A percentile compares a stretch with the other conserved stretches of the same genome.
These are phyloP conservation scores for Candida xyloterini DNA, from an alignment of 805 yeast genomes.

Conservation along the genomic window DNA sequence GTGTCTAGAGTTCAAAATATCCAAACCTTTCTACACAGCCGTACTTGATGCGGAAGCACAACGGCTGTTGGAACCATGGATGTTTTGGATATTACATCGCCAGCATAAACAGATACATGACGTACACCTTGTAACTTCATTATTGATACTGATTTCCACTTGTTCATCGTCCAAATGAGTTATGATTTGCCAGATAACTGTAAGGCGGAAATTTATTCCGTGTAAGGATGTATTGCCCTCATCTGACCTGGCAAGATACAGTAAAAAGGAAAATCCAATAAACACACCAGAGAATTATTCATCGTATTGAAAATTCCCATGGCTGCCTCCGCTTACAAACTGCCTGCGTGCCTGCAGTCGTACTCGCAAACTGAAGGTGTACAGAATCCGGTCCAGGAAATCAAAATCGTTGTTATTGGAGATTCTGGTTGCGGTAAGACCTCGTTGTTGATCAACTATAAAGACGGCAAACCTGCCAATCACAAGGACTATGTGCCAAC, in stretches of 20 bases:
- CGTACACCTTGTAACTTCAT: no score
- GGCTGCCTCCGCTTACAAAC: slow-evolving; percentile 15
- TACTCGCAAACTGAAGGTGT: slow-evolving; percentile 8
- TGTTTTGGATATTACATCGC: no score
- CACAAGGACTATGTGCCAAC: slow-evolving; percentile 64
- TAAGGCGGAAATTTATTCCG: background rate
- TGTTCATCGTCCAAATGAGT: no score
- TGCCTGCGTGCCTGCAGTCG: slow-evolving; percentile 12
- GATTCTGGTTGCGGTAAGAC: slow-evolving; percentile 94
- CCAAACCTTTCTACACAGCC: background rate
- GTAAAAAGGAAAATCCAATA: slow-evolving; percentile 2
- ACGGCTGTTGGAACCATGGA: no score
- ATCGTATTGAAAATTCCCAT: slow-evolving; percentile 1
- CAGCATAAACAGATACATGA: background rate
- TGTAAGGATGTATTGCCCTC: slow-evolving; percentile 6
- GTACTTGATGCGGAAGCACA: background rate
- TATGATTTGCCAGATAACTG: background rate
- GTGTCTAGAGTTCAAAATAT: background rate
- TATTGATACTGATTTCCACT: no score
- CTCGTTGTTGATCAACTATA: slow-evolving; percentile 55
- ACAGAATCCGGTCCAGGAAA: slow-evolving; percentile 10
- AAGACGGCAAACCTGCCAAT: slow-evolving; percentile 68
- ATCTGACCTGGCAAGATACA: slow-evolving; percentile 1
- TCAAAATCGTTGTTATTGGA: slow-evolving; percentile 66
- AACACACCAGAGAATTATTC: slow-evolving; percentile 1